These are phyloP conservation scores for Albugo laibachii DNA, from an alignment of 352 stramenopile genomes.

Conservation along the genomic window DNA sequence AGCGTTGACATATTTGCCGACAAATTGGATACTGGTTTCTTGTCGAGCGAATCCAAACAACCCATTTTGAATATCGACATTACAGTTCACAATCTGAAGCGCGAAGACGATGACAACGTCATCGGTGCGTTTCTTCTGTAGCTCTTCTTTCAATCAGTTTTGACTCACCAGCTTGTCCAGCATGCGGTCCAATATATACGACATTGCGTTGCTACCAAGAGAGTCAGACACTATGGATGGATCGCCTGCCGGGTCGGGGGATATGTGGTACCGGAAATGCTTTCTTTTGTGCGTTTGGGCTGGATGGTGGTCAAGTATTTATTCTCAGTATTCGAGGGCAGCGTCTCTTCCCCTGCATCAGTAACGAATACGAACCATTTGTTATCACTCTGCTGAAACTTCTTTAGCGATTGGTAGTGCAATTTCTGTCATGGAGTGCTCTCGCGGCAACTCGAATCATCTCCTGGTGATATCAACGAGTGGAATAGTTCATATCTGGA, in stretches of 20 bases:
- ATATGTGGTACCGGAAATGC: slow-evolving; percentile 41
- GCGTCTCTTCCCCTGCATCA: slow-evolving; percentile 60
- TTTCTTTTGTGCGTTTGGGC: slow-evolving; percentile 33
- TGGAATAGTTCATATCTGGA: slow-evolving; percentile 52
- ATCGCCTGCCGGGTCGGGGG: slow-evolving; percentile 42
- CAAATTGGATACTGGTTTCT: not conserved
- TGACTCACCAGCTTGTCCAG: slow-evolving; percentile 6
- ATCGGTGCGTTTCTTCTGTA: slow-evolving; percentile 15
- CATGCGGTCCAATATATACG: slow-evolving; percentile 42
- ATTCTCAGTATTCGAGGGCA: slow-evolving; percentile 34
- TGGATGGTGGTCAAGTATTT: slow-evolving; percentile 43
- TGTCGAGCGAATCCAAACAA: not conserved
- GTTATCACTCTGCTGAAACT: not conserved
- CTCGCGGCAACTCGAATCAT: slow-evolving; percentile 29
- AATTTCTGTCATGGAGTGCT: slow-evolving; percentile 56
- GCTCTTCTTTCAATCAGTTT: not conserved
- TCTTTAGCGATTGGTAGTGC: slow-evolving; percentile 30
- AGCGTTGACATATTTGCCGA: slow-evolving; percentile 31
- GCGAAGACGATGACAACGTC: slow-evolving; percentile 15
- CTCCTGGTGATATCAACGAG: slow-evolving; percentile 47
- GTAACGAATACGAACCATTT: slow-evolving; percentile 11
- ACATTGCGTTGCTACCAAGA: slow-evolving; percentile 39
- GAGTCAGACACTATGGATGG: slow-evolving; percentile 50
- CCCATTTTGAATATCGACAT: slow-evolving; percentile 18
- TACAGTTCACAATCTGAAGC: slow-evolving; percentile 44